A percentile compares a stretch with the other conserved stretches of the same genome.
Evolutionary conservation across 805 yeast species (phyloP).

Genomic region (Yamadazyma olivae): DNA sequence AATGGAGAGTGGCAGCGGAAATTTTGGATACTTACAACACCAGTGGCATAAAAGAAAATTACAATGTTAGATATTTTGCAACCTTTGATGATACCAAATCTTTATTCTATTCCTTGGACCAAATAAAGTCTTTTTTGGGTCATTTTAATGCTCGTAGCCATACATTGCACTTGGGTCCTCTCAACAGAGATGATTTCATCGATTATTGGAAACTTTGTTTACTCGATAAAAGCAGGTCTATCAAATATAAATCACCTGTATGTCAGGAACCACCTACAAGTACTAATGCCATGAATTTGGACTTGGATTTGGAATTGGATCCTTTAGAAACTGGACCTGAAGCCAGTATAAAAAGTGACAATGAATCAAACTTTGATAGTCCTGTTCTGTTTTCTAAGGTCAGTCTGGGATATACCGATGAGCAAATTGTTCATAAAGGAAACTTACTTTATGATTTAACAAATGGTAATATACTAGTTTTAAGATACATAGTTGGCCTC

Average conservation of each 20-base stretch:
- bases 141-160: neutral
- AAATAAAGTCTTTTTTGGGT: constrained; percentile 2
- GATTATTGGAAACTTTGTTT: constrained; percentile 9
- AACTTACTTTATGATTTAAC: constrained; percentile 11
- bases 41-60: constrained; percentile 1
- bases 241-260: neutral
- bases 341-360: too few species aligned
- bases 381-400: too few species aligned
- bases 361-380: too few species aligned
- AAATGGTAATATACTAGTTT: constrained; percentile 16
- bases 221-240: neutral
- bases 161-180: constrained; percentile 1
- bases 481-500: constrained; percentile 12
- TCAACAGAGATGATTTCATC: constrained; percentile 1
- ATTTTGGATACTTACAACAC: constrained; percentile 17
- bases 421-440: too few species aligned
- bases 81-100: constrained; percentile 3
- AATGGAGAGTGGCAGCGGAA: constrained; percentile 27
- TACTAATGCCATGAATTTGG: neutral
- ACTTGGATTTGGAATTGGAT: neutral
- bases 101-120: neutral
- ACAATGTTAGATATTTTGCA: constrained; percentile 1
- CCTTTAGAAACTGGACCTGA: too few species aligned
- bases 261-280: neutral
- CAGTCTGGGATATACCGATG: constrained; percentile 7